phyloP scores from a whole-genome alignment of 2,329 filamentous ascomycete genomes.

The Ceratocystiopsis sp. region DNA sequence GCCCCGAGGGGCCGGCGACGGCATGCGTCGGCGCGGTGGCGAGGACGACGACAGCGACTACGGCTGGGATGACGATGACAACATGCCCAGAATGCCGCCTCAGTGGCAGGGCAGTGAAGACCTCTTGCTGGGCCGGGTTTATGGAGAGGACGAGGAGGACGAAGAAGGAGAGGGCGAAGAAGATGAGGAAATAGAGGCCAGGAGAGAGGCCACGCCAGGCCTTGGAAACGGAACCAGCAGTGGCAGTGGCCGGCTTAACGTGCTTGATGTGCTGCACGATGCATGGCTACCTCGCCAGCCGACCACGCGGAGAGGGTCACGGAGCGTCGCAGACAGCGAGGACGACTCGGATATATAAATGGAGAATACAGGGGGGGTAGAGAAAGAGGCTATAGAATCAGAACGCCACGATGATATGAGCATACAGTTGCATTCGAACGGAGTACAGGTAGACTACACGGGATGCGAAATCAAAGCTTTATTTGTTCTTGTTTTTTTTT shows the following conservation, averaged over 20 bases:
- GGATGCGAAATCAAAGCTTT: no score
- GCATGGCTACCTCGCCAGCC: not conserved
- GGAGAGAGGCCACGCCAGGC: no score
- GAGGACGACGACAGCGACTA: slow-evolving; percentile 57
- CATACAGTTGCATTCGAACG: not conserved
- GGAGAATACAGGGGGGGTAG: not conserved
- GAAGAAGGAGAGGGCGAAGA: slow-evolving; percentile 3
- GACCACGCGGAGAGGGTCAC: not conserved
- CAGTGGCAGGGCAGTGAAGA: slow-evolving; percentile 54
- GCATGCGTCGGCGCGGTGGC: slow-evolving; percentile 41
- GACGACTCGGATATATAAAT: slow-evolving; percentile 7
- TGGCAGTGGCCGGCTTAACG: no score
- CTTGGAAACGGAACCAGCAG: not conserved
- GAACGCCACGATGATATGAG: no score
- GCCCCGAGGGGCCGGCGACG: slow-evolving; percentile 14
- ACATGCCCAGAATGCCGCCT: slow-evolving; percentile 41
- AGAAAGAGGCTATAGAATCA: no score
- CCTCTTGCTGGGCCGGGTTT: slow-evolving; percentile 28
- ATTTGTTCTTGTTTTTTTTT: no score
- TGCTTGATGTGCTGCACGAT: not conserved
- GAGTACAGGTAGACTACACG: no score
- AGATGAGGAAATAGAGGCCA: not conserved
- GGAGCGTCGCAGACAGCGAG: slow-evolving; percentile 10
- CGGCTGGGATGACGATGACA: slow-evolving; percentile 45
- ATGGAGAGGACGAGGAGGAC: slow-evolving; percentile 8